These are phyloP conservation scores for Ceriops zippeliana DNA, from an alignment of 345 rosid genomes.

Conservation along the genomic window DNA sequence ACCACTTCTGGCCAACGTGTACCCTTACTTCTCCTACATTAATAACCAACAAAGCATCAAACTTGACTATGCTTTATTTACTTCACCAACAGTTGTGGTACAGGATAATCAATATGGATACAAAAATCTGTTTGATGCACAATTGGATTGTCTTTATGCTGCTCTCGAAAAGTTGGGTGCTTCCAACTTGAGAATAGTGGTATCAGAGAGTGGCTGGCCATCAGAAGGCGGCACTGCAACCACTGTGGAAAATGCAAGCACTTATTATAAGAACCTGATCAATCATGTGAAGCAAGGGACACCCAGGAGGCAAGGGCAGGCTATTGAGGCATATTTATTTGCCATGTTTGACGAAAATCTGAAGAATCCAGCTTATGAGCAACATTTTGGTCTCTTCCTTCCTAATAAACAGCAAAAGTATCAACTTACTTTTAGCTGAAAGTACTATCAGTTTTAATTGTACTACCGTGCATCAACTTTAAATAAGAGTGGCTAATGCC, in stretches of 20 bases:
- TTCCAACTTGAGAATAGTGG: slow-evolving; percentile 8
- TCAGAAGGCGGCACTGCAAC: slow-evolving; percentile 17
- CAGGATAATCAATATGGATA: slow-evolving; percentile 16
- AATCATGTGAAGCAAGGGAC: slow-evolving; percentile 25
- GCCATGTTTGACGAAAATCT: slow-evolving; percentile 26
- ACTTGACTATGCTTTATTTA: slow-evolving; percentile 24
- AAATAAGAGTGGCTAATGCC: background rate
- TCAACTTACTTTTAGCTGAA: slow-evolving; percentile 6
- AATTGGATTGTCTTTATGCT: slow-evolving; percentile 18
- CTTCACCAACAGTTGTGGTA: slow-evolving; percentile 11
- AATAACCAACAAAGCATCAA: background rate
- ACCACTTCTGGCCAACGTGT: slow-evolving; percentile 27
- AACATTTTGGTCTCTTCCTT: slow-evolving; percentile 19
- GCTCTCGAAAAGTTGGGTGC: slow-evolving; percentile 20
- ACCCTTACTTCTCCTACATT: slow-evolving; percentile 24
- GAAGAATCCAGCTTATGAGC: slow-evolving; percentile 9
- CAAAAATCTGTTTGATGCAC: slow-evolving; percentile 28
- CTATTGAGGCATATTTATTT: slow-evolving; percentile 18
- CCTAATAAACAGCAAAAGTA: slow-evolving; percentile 21
- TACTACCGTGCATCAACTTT: background rate
- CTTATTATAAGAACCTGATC: slow-evolving; percentile 19
- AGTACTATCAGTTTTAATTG: background rate
- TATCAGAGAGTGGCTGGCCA: slow-evolving; percentile 33
- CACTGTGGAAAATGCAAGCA: slow-evolving; percentile 14
- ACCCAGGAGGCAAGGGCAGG: slow-evolving; percentile 19